Evolutionary conservation across 768 basidiomycete genomes (phyloP).

Genomic region (Suillus decipiens): DNA sequence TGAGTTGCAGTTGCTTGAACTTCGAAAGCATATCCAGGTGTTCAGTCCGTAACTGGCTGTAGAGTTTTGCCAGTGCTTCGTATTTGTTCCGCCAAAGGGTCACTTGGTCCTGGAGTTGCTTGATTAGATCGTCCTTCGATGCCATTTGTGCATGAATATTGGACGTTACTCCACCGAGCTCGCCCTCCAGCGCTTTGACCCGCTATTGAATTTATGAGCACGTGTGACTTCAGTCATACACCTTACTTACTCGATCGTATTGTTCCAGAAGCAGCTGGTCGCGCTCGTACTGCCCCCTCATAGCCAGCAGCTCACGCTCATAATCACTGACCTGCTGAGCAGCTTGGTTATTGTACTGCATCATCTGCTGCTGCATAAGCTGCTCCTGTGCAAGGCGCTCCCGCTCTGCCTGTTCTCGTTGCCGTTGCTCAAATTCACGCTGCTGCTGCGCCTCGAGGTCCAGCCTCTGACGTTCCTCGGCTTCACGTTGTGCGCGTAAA

Average conservation of each 20-base stretch:
- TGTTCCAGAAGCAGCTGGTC: conserved; percentile 98
- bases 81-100: conserved; percentile 98
- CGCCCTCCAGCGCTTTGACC: conserved; percentile 93
- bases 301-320: conserved; percentile 86
- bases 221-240: background rate
- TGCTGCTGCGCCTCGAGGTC: conserved; percentile 81
- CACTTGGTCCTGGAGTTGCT: conserved; percentile 95
- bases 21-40: conserved; percentile 97
- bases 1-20: conserved; percentile 96
- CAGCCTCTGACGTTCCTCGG: conserved; percentile 78
- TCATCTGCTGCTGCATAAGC: conserved; percentile 78
- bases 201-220: conserved; percentile 50
- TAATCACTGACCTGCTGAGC: conserved; percentile 77
- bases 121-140: conserved; percentile 94
- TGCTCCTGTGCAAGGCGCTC: conserved; percentile 90
- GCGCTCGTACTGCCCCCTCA: conserved; percentile 96
- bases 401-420: conserved; percentile 83
- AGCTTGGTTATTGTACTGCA: conserved; percentile 77
- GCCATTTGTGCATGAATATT: conserved; percentile 84
- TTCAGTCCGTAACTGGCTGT: conserved; percentile 96
- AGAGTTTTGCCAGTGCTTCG: conserved; percentile 96
- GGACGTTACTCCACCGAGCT: conserved; percentile 69
- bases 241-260: conserved; percentile 76
- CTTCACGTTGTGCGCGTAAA: conserved; percentile 76
- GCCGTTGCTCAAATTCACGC: conserved; percentile 87